Conservation (phyloP, 768 basidiomycete species). For the Lentinula edodes region DNA sequence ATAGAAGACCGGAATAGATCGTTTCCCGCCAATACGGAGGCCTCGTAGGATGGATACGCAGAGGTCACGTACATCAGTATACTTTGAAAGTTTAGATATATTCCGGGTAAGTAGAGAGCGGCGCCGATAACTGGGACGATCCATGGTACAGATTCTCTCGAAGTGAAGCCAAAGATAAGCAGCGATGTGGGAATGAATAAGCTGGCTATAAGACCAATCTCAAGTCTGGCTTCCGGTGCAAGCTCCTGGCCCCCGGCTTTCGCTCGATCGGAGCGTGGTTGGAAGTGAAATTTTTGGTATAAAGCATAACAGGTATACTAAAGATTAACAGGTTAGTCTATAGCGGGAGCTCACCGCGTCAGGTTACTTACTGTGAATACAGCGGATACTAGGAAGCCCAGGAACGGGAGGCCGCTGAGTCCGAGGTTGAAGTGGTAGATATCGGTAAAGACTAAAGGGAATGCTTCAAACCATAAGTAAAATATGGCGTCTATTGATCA, state of each 20-base stretch:
- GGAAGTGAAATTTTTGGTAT: slow-evolving; percentile 4
- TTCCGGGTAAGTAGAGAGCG: slow-evolving; percentile 23
- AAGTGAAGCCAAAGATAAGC: slow-evolving; percentile 24
- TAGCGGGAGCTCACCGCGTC: not conserved
- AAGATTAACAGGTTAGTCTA: not conserved
- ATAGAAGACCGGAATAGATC: slow-evolving; percentile 26
- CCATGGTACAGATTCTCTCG: slow-evolving; percentile 24
- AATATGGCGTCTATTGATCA: slow-evolving; percentile 12
- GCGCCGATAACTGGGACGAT: slow-evolving; percentile 29
- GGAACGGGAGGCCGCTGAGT: slow-evolving; percentile 24
- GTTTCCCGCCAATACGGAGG: slow-evolving; percentile 28
- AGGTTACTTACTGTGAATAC: not conserved
- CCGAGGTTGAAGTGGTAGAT: slow-evolving; percentile 27
- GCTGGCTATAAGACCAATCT: slow-evolving; percentile 5
- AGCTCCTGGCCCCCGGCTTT: not conserved
- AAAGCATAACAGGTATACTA: slow-evolving; percentile 4
- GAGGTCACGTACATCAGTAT: slow-evolving; percentile 23
- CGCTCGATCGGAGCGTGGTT: not conserved
- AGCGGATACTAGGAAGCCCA: slow-evolving; percentile 17
- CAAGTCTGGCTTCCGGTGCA: slow-evolving; percentile 4
- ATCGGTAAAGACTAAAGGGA: slow-evolving; percentile 25
- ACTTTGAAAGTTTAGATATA: slow-evolving; percentile 24
- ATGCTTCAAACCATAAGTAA: slow-evolving; percentile 29
- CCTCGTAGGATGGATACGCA: slow-evolving; percentile 25
- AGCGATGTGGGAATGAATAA: slow-evolving; percentile 6